These are phyloP conservation scores for Fusarium sp. DNA, from an alignment of 2,329 filamentous ascomycete genomes.

Conservation along the genomic window DNA sequence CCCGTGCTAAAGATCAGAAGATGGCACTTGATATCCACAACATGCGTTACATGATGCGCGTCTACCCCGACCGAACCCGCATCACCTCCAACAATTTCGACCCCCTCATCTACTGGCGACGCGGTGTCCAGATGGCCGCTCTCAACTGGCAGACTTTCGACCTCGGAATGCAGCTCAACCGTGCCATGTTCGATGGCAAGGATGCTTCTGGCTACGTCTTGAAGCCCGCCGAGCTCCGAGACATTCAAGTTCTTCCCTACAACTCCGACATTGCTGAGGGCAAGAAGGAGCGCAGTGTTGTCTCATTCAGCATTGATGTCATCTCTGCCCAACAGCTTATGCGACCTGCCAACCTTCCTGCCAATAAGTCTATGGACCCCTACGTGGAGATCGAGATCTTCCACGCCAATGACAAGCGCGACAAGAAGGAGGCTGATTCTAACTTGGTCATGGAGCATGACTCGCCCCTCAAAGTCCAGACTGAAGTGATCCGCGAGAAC, in stretches of 20 bases:
- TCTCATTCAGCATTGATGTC: slow-evolving; percentile 86
- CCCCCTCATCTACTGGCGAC: slow-evolving; percentile 91
- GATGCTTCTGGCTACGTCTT: slow-evolving; percentile 93
- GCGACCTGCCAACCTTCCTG: slow-evolving; percentile 77
- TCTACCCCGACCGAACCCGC: slow-evolving; percentile 87
- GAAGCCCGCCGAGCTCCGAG: slow-evolving; percentile 87
- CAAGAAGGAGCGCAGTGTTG: slow-evolving; percentile 81
- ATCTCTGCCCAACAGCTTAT: slow-evolving; percentile 96
- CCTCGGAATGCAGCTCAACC: slow-evolving; percentile 93
- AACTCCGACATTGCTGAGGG: slow-evolving; percentile 62
- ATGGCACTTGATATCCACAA: slow-evolving; percentile 88
- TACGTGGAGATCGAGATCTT: slow-evolving; percentile 97
- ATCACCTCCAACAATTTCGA: slow-evolving; percentile 94
- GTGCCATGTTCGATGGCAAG: slow-evolving; percentile 93
- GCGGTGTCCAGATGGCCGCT: slow-evolving; percentile 96
- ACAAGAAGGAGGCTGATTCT: slow-evolving; percentile 80
- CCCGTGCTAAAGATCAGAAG: slow-evolving; percentile 79
- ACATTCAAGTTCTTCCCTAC: slow-evolving; percentile 67
- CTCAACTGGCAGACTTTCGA: slow-evolving; percentile 99
- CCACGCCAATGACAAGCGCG: slow-evolving; percentile 90
- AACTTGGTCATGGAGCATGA: slow-evolving; percentile 57
- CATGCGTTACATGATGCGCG: slow-evolving; percentile 88
- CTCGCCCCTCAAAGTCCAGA: slow-evolving; percentile 79
- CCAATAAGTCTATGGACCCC: slow-evolving; percentile 82
- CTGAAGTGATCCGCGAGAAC: slow-evolving; percentile 84